A percentile compares a stretch with the other conserved stretches of the same genome.
These are phyloP conservation scores for Lanmaoa rubissima DNA, from an alignment of 768 basidiomycete genomes.

Conservation along the genomic window DNA sequence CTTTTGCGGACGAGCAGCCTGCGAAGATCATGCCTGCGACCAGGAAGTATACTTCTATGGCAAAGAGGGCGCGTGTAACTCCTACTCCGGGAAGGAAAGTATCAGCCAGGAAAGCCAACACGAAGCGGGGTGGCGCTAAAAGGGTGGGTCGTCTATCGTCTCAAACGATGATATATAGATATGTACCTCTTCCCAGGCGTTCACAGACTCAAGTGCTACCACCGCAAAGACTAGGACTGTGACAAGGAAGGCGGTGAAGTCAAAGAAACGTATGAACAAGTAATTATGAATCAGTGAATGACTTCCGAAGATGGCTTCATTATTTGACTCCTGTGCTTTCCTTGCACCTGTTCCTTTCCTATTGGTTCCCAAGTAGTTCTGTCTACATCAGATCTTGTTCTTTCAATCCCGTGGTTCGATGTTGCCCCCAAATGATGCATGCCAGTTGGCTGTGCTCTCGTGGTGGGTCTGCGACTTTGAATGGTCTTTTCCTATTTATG, in stretches of 20 bases:
- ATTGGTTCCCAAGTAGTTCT: neutral
- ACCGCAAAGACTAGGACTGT: neutral
- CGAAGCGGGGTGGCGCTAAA: conserved; percentile 3
- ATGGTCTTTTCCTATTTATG: neutral
- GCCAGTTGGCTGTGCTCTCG: neutral
- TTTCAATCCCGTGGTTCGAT: conserved; percentile 3
- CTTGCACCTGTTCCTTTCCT: neutral
- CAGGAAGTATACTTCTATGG: conserved; percentile 24
- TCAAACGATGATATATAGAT: neutral
- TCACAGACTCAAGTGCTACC: neutral
- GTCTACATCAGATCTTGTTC: neutral
- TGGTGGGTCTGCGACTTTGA: neutral
- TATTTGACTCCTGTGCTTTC: neutral
- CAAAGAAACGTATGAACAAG: neutral
- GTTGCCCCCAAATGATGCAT: neutral
- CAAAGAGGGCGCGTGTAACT: conserved; percentile 24
- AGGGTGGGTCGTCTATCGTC: conserved; percentile 5
- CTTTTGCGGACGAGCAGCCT: neutral
- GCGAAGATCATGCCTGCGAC: conserved; percentile 1
- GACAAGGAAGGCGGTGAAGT: neutral
- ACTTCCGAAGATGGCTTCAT: neutral
- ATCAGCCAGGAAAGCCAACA: conserved; percentile 2
- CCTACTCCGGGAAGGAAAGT: conserved; percentile 8
- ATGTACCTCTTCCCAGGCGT: neutral
- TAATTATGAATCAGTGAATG: neutral